These are phyloP conservation scores for Fusarium illudens DNA, from an alignment of 2,329 filamentous ascomycete genomes.

Conservation along the genomic window DNA sequence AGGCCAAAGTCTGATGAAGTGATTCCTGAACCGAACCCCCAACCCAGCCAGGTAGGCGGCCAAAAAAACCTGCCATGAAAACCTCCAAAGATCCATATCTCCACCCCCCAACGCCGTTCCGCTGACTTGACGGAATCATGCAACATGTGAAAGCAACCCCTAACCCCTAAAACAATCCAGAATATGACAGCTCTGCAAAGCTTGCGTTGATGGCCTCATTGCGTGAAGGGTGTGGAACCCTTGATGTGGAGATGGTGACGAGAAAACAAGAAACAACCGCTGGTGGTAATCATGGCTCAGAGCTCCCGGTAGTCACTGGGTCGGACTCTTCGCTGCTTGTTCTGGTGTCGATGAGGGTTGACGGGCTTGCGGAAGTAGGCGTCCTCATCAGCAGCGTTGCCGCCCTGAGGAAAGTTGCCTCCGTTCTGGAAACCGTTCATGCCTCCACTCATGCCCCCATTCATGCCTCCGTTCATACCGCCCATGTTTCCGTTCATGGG, in stretches of 20 bases:
- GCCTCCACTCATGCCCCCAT: slow-evolving; percentile 39
- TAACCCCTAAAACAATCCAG: slow-evolving; percentile 24
- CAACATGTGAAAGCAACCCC: slow-evolving; percentile 17
- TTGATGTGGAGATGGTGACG: slow-evolving; percentile 3
- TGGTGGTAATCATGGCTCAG: slow-evolving; percentile 48
- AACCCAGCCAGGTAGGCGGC: slow-evolving; percentile 4
- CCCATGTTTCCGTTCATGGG: slow-evolving; percentile 48
- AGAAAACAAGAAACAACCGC: slow-evolving; percentile 21
- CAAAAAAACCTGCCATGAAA: slow-evolving; percentile 19
- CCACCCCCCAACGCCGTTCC: slow-evolving; percentile 33
- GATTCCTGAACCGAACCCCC: slow-evolving; percentile 3
- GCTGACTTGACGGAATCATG: slow-evolving; percentile 27
- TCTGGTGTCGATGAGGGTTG: slow-evolving; percentile 90
- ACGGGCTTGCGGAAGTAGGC: slow-evolving; percentile 96
- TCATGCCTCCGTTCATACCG: slow-evolving; percentile 39
- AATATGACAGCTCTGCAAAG: slow-evolving; percentile 7
- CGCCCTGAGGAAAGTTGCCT: slow-evolving; percentile 57
- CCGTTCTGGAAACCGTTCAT: slow-evolving; percentile 48
- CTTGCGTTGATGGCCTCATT: slow-evolving; percentile 6
- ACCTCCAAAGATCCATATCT: not conserved
- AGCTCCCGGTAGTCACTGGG: slow-evolving; percentile 93
- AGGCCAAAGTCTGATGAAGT: slow-evolving; percentile 9
- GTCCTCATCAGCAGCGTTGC: slow-evolving; percentile 74
- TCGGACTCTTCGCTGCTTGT: slow-evolving; percentile 78
- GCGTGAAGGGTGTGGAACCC: not conserved